phyloP scores from a whole-genome alignment of 2,329 filamentous ascomycete species.

The Dactylella cylindrospora region DNA sequence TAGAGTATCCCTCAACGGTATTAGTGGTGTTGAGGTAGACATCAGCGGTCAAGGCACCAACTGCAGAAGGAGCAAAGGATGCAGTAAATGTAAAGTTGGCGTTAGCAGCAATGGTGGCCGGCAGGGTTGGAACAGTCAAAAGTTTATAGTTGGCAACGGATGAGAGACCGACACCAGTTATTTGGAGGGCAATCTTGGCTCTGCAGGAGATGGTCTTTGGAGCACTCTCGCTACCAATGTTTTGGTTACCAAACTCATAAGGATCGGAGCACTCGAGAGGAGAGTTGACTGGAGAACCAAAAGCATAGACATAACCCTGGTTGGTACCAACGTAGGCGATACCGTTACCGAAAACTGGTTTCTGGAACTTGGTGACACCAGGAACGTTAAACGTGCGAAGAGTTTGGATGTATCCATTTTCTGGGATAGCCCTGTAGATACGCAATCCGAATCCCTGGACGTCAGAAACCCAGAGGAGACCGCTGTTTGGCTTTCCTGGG shows the following conservation, averaged over 20 bases:
- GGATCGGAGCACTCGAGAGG: slow-evolving; percentile 60
- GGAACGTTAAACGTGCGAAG: slow-evolving; percentile 59
- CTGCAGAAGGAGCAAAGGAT: slow-evolving; percentile 55
- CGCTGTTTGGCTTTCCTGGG: slow-evolving; percentile 59
- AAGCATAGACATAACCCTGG: slow-evolving; percentile 59
- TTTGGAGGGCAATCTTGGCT: slow-evolving; percentile 55
- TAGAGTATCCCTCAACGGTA: slow-evolving; percentile 55
- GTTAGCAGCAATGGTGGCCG: slow-evolving; percentile 51
- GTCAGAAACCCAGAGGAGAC: slow-evolving; percentile 61
- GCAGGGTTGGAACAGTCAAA: slow-evolving; percentile 43
- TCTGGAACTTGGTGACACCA: slow-evolving; percentile 60
- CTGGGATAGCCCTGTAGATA: slow-evolving; percentile 59
- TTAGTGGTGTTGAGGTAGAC: slow-evolving; percentile 58
- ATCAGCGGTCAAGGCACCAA: slow-evolving; percentile 58
- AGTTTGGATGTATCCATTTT: slow-evolving; percentile 55
- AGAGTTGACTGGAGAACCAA: slow-evolving; percentile 60
- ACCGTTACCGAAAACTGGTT: slow-evolving; percentile 62
- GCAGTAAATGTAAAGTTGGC: slow-evolving; percentile 55
- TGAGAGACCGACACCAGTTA: slow-evolving; percentile 54
- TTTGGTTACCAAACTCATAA: slow-evolving; percentile 56
- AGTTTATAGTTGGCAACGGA: slow-evolving; percentile 52
- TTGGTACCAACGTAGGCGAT: slow-evolving; percentile 60
- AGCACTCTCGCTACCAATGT: slow-evolving; percentile 53
- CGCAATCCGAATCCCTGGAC: slow-evolving; percentile 59
- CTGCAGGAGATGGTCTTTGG: slow-evolving; percentile 55